Conservation (phyloP, 495 filamentous ascomycete species). For the Chlorociboria aeruginascens region DNA sequence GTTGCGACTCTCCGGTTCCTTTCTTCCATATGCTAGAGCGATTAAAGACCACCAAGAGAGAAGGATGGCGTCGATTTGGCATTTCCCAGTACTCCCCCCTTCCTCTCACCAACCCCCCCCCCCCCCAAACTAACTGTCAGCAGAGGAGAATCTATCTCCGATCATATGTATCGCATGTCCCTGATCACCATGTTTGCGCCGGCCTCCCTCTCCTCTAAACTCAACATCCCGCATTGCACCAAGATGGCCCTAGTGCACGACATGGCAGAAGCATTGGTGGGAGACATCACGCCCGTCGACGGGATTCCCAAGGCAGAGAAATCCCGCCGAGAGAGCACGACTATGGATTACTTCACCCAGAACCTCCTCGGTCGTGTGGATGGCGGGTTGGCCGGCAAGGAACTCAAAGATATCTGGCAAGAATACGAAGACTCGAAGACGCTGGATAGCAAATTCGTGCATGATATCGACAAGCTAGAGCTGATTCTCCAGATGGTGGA, state of each 20-base stretch:
- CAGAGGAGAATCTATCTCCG: conserved; percentile 71
- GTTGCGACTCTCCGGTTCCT: conserved; percentile 62
- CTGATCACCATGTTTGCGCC: conserved; percentile 94
- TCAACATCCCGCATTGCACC: conserved; percentile 76
- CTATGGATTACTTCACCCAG: conserved; percentile 79
- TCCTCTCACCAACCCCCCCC: not conserved
- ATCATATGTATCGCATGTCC: conserved; percentile 99
- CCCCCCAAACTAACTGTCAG: conserved; percentile 7
- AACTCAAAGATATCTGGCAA: conserved; percentile 70
- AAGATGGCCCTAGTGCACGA: conserved; percentile 93
- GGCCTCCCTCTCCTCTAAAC: conserved; percentile 46
- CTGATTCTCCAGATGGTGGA: conserved; percentile 90
- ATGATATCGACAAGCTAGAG: conserved; percentile 96
- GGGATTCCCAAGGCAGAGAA: conserved; percentile 63
- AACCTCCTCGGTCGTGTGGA: conserved; percentile 62
- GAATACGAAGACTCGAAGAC: conserved; percentile 88
- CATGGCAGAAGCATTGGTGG: conserved; percentile 91
- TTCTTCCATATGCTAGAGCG: conserved; percentile 91
- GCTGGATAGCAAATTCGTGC: conserved; percentile 75
- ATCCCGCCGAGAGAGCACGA: conserved; percentile 67
- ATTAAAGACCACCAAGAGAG: conserved; percentile 88
- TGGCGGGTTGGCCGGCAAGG: conserved; percentile 49
- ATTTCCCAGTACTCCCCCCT: conserved; percentile 39
- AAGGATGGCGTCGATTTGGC: conserved; percentile 86
- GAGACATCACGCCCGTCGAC: conserved; percentile 91